These are phyloP conservation scores for Vitis amurensis DNA, from an alignment of 164 flowering plant genomes.

Conservation along the genomic window DNA sequence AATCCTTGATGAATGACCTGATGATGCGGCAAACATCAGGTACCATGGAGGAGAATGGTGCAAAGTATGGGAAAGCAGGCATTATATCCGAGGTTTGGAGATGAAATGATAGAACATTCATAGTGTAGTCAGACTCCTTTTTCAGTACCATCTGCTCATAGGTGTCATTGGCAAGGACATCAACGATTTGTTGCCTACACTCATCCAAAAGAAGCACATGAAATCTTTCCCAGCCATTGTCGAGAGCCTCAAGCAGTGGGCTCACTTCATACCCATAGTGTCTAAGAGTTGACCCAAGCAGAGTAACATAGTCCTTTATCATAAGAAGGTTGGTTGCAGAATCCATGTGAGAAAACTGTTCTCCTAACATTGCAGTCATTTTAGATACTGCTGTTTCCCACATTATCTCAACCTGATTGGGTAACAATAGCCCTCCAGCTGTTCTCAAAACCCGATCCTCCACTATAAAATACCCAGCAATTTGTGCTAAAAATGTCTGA, in stretches of 20 bases:
- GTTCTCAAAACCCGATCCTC: conserved; percentile 88
- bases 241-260: conserved; percentile 63
- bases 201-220: conserved; percentile 84
- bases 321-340: conserved; percentile 78
- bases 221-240: conserved; percentile 68
- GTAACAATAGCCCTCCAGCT: conserved; percentile 59
- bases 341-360: conserved; percentile 72
- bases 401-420: conserved; percentile 70
- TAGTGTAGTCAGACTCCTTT: conserved; percentile 76
- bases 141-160: conserved; percentile 80
- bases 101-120: conserved; percentile 62
- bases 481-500: conserved; percentile 71
- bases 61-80: conserved; percentile 89
- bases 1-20: conserved; percentile 79
- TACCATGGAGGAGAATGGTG: conserved; percentile 89
- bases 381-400: conserved; percentile 84
- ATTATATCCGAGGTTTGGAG: conserved; percentile 74
- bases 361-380: conserved; percentile 61
- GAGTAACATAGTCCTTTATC: conserved; percentile 86
- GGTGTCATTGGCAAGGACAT: conserved; percentile 57
- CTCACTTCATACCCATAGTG: conserved; percentile 80
- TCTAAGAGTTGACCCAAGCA: conserved; percentile 70
- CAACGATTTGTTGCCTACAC: conserved; percentile 63
- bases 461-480: conserved; percentile 85
- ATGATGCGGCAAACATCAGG: conserved; percentile 83